Base-by-base conservation (phyloP, 2,329 filamentous ascomycete genomes). In the Aspergillus melleus region DNA sequence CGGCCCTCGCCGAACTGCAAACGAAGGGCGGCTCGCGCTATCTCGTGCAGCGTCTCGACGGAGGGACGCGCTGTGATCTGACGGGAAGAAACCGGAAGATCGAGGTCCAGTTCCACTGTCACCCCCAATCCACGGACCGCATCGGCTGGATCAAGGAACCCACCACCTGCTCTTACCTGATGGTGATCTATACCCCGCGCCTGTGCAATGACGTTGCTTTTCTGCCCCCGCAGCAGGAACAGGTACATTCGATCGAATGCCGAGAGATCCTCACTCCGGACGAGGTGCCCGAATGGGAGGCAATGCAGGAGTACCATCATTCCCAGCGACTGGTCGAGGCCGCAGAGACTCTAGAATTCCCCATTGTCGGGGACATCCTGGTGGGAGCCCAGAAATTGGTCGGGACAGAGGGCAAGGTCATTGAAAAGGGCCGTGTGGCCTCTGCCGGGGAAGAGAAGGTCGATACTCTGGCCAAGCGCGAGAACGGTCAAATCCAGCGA, bases 91-190 rank as follows among this genome's bases (percentile, higher is more conserved):
- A 90, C 63, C 86, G 93, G 54, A 92, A 88, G 66, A 89, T 96
- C 65, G 93, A 97, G 75, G 86, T 97, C 10, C 75, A 89, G 76
- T 89, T 88, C 65, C 87, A 89, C 69, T 96, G 92, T 78, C 89
- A 91, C 68, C 91, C 91, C 0, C 88, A 90, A 52, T 82, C 87
- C 32, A 85, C 85, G 2, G 82, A 96, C 73, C 86, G 89, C 52
- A 96, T 97, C 68, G 89, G 89, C 49, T 92, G 91, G 87, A 96
- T 97, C 77, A 96, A 96, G 75, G 93, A 97, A 74, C 87, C 94
- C 1, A 90, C 89, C 2, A 96, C 92, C 11, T 97, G 93, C 77
- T 87, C 91, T 12, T 97, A 97, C 72, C 82, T 96, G 56, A 96
- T 97, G 92, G 87, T 96, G 32, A 86, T 97, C 63, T 90, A 96